A percentile compares a stretch with the other conserved stretches of the same genome.
Evolutionary conservation across 2,329 filamentous ascomycete genomes (phyloP).

Genomic region (Aspergillus hiratsukae): DNA sequence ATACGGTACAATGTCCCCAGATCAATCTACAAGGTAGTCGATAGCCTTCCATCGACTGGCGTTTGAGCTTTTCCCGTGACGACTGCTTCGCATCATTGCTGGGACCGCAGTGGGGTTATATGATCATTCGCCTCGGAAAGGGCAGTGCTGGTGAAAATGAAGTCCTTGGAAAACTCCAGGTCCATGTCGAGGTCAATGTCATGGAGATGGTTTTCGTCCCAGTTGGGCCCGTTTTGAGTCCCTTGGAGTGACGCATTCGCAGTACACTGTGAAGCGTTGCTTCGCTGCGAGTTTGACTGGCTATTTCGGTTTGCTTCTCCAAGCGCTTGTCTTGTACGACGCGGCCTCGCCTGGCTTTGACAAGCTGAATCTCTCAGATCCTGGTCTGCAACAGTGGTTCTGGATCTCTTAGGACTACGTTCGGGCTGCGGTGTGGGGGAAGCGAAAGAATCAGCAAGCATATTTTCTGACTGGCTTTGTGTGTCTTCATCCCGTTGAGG

Average conservation of each 20-base stretch:
- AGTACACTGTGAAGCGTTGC: slow-evolving; percentile 7
- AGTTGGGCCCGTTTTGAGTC: slow-evolving; percentile 5
- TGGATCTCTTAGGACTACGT: slow-evolving; percentile 27
- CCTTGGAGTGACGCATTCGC: slow-evolving; percentile 7
- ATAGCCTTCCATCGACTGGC: background rate
- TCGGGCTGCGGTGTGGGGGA: slow-evolving; percentile 14
- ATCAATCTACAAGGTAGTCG: background rate
- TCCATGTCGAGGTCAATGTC: slow-evolving; percentile 30
- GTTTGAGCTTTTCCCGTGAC: background rate
- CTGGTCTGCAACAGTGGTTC: slow-evolving; percentile 9
- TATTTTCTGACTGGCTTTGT: slow-evolving; percentile 10
- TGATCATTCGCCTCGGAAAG: slow-evolving; percentile 21
- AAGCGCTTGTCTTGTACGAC: slow-evolving; percentile 20
- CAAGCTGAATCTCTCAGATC: slow-evolving; percentile 7
- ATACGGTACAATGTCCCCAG: background rate
- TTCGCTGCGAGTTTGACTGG: slow-evolving; percentile 18
- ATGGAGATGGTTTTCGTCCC: slow-evolving; percentile 22
- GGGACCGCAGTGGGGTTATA: background rate
- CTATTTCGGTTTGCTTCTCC: slow-evolving; percentile 24
- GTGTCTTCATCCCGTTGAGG: slow-evolving; percentile 14
- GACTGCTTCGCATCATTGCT: background rate
- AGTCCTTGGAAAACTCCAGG: slow-evolving; percentile 33
- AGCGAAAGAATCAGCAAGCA: slow-evolving; percentile 18
- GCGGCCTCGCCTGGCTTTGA: slow-evolving; percentile 3
- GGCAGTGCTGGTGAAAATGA: slow-evolving; percentile 31